Evolutionary conservation across 768 basidiomycete species (phyloP).

Genomic region (Rhizopogon sp.): DNA sequence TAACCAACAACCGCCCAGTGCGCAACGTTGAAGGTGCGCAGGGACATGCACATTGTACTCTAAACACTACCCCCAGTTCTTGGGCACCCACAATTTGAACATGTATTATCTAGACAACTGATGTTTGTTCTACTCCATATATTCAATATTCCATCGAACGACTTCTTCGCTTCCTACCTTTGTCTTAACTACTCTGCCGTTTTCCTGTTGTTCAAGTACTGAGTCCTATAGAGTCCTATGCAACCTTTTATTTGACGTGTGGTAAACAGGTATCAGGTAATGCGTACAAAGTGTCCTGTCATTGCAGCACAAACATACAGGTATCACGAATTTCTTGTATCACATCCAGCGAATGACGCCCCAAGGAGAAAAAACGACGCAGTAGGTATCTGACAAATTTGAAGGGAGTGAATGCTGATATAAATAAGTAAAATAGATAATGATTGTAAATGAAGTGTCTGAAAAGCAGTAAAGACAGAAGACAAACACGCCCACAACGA

Average conservation of each 20-base stretch:
- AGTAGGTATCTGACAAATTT: background rate
- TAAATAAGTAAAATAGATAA: conserved; percentile 5
- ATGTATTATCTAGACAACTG: conserved; percentile 2
- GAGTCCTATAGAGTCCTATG: too few species aligned
- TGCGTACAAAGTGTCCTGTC: too few species aligned
- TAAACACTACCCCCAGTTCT: background rate
- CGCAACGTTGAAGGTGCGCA: conserved; percentile 3
- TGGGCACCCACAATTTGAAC: background rate
- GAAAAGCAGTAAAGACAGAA: background rate
- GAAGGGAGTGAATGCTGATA: conserved; percentile 4
- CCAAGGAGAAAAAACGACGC: background rate
- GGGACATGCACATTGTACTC: background rate
- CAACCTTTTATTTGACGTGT: too few species aligned
- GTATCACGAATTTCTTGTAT: background rate
- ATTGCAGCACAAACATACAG: background rate
- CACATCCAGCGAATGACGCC: background rate
- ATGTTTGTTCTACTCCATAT: background rate
- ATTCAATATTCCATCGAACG: background rate
- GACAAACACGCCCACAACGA: background rate
- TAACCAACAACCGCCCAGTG: background rate
- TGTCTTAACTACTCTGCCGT: too few species aligned
- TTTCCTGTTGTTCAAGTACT: too few species aligned
- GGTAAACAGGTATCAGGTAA: background rate
- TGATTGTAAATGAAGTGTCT: background rate
- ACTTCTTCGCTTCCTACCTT: background rate